phyloP scores from a whole-genome alignment of 805 yeast genomes.

The Candida gorgasii region DNA sequence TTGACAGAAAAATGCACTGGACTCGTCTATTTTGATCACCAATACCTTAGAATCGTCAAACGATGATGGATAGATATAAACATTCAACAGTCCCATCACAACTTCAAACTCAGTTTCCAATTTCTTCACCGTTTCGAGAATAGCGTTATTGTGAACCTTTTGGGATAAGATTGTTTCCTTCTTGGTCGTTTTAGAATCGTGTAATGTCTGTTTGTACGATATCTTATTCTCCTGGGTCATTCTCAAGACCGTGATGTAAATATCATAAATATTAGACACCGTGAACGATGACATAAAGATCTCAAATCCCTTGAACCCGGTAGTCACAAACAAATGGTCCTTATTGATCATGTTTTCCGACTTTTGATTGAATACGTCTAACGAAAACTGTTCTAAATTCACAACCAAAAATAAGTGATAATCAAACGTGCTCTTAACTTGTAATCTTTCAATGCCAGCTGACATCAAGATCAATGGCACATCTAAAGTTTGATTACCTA shows the following conservation, averaged over 20 bases:
- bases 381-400: constrained; percentile 45
- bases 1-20: constrained; percentile 55
- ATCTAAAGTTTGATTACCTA: constrained; percentile 40
- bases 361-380: constrained; percentile 70
- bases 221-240: constrained; percentile 71
- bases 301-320: constrained; percentile 52
- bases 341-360: constrained; percentile 47
- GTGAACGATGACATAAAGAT: constrained; percentile 80
- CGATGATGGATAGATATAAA: constrained; percentile 81
- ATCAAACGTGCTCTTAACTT: constrained; percentile 71
- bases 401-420: constrained; percentile 80
- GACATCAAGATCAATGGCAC: constrained; percentile 71
- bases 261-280: constrained; percentile 79
- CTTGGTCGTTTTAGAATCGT: constrained; percentile 44
- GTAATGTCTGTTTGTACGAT: constrained; percentile 74
- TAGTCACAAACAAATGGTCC: constrained; percentile 60
- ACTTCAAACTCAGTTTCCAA: constrained; percentile 72
- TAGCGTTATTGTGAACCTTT: constrained; percentile 16
- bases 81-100: constrained; percentile 51
- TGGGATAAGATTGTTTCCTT: not conserved
- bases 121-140: constrained; percentile 37
- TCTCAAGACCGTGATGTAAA: constrained; percentile 66
- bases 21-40: constrained; percentile 55
- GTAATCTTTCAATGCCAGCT: constrained; percentile 55
- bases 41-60: constrained; percentile 77